Evolutionary conservation across 1,139 yeast genomes (phyloP), one percentile per base, ranked within the genome.

Genomic region (Sugiyamaella paludigena): DNA sequence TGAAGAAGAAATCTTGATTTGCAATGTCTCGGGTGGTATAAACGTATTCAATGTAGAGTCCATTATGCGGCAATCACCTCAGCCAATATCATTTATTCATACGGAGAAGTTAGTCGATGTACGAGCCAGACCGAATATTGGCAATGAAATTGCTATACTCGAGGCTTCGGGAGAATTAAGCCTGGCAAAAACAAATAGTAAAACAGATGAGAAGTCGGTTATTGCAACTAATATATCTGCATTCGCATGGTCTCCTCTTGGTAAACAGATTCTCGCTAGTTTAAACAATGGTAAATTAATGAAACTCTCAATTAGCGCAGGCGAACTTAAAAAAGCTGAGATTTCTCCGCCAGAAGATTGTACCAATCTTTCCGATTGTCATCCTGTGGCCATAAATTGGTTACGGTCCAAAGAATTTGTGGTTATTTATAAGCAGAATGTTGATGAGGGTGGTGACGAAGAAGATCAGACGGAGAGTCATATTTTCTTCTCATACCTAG

Each of bases 201-300:
- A 15, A 9, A 19, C 37, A 13, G 15, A 11, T 12, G 36, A 32
- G 2, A 36, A n/a, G 10, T 36, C 43, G 13, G 11, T 36, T 7
- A 27, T 46, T 2, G 24, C 34, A 7, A 13, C 53, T 1, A 58
- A 58, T 11, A 60, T 64, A 10, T 38, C 60, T 0, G 59, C 65
- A 10, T 56, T 65, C 35, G 55, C 65, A 19, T 70, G 71, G 69
- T 65, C 72, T 2, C 66, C 69, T 13, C 57, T 56, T 43, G 73
- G 71, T 9, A 64, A 66, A 42, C 66, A 67, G 45, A 51, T 69
- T 9, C 57, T 63, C 7, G 54, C 62, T 10, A 65, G 70, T 0
- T 45, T 48, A 10, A 48, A 38, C 0, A 62, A 60, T 37, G 65
- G 68, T 2, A 34, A 32, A 19, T 33, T 45, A 11, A n/a, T 28